phyloP scores from a whole-genome alignment of 768 basidiomycete genomes.

The Boletus patriciae region DNA sequence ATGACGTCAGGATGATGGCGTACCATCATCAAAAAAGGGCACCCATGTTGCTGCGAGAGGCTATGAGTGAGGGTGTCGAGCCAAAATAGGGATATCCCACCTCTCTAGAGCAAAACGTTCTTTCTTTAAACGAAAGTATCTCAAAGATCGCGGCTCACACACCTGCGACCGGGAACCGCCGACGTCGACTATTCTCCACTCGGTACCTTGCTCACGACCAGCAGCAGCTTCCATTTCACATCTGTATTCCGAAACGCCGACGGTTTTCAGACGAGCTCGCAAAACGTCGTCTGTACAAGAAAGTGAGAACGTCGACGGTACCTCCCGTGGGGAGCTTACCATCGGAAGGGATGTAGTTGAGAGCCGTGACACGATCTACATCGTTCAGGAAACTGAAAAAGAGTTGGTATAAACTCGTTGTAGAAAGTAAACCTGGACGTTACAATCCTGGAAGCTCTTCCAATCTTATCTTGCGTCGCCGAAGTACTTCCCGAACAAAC shows the following conservation, averaged over 20 bases:
- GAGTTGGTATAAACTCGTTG: background rate
- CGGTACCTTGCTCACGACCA: conserved; percentile 49
- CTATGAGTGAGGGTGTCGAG: conserved; percentile 10
- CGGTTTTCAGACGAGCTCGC: conserved; percentile 54
- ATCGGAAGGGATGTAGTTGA: conserved; percentile 47
- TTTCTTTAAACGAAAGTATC: conserved; percentile 6
- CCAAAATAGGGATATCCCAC: conserved; percentile 24
- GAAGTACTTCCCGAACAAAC: conserved; percentile 43
- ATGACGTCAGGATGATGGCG: background rate
- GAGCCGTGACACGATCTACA: conserved; percentile 46
- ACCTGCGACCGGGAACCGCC: conserved; percentile 55
- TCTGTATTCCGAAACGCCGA: conserved; percentile 80
- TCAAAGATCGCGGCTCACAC: conserved; percentile 16
- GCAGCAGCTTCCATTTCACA: conserved; percentile 73
- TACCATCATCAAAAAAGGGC: conserved; percentile 56
- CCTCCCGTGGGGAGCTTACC: conserved; percentile 29
- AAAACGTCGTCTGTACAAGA: conserved; percentile 48
- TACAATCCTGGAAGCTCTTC: conserved; percentile 56
- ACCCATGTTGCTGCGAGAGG: conserved; percentile 46
- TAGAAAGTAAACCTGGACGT: conserved; percentile 10
- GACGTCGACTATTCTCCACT: conserved; percentile 57
- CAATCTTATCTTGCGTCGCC: conserved; percentile 44
- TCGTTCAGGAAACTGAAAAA: conserved; percentile 48
- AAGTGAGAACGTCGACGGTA: conserved; percentile 7
- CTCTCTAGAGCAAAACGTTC: conserved; percentile 28